A percentile compares a stretch with the other conserved stretches of the same genome.
phyloP scores from a whole-genome alignment of 345 rosid species.

The Salix exigua region DNA sequence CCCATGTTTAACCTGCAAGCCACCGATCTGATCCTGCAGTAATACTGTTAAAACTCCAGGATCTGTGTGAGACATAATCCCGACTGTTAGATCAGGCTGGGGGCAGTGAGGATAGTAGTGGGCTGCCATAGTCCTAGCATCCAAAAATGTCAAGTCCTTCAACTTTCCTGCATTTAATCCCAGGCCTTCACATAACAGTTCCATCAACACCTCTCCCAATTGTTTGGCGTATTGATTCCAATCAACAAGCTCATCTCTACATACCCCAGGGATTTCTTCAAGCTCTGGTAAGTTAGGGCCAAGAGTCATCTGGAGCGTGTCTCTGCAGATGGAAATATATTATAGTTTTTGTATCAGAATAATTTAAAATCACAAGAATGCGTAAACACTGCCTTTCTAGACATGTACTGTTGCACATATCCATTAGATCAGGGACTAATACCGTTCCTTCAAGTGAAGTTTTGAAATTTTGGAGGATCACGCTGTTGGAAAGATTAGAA shows the following conservation, averaged over 20 bases:
- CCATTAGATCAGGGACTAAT: too few relatives aligned
- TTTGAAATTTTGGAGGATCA: too few relatives aligned
- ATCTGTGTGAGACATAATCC: slow-evolving; percentile 14
- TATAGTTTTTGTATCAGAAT: too few relatives aligned
- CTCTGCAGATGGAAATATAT: slow-evolving; percentile 24
- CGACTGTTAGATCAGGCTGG: slow-evolving; percentile 19
- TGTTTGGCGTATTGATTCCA: slow-evolving; percentile 11
- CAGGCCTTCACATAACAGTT: slow-evolving; percentile 20
- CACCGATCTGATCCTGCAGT: slow-evolving; percentile 16
- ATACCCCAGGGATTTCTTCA: slow-evolving; percentile 11
- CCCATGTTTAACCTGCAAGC: slow-evolving; percentile 13
- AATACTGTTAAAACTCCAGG: slow-evolving; percentile 15
- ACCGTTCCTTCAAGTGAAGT: too few relatives aligned
- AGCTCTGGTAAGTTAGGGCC: slow-evolving; percentile 5
- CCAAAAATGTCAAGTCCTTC: slow-evolving; percentile 12
- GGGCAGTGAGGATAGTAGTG: slow-evolving; percentile 26
- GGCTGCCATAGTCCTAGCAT: slow-evolving; percentile 10
- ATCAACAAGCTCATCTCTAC: slow-evolving; percentile 10
- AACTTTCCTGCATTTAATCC: slow-evolving; percentile 7
- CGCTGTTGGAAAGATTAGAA: too few relatives aligned
- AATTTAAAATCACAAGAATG: too few relatives aligned
- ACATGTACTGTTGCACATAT: too few relatives aligned
- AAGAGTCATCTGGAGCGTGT: slow-evolving; percentile 36
- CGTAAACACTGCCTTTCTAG: too few relatives aligned
- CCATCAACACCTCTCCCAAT: slow-evolving; percentile 16